phyloP scores from a whole-genome alignment of 2,329 filamentous ascomycete genomes.

The Neonectria faginata region DNA sequence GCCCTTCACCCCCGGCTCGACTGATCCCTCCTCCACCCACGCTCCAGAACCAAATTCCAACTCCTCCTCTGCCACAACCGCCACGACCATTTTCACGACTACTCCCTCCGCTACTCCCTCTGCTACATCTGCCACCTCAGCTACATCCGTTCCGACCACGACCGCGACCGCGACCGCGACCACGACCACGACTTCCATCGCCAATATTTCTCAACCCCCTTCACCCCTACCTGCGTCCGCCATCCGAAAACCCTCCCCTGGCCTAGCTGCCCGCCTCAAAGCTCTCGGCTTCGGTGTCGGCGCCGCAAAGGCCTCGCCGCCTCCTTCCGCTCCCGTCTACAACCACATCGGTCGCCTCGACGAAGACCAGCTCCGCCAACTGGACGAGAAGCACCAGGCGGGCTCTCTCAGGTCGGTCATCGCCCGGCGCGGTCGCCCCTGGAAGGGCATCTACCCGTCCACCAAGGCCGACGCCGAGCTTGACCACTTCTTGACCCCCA shows the following conservation, averaged over 20 bases:
- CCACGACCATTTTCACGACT: slow-evolving; percentile 31
- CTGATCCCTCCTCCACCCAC: slow-evolving; percentile 42
- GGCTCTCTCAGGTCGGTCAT: slow-evolving; percentile 63
- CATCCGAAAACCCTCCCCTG: slow-evolving; percentile 71
- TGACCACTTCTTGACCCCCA: slow-evolving; percentile 40
- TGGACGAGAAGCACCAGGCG: slow-evolving; percentile 75
- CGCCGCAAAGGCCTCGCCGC: slow-evolving; percentile 53
- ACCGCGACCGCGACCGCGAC: slow-evolving; percentile 35
- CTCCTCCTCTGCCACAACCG: slow-evolving; percentile 34
- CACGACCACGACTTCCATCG: slow-evolving; percentile 39
- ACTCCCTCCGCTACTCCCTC: slow-evolving; percentile 34
- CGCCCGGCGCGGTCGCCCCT: slow-evolving; percentile 76
- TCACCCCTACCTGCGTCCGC: slow-evolving; percentile 46
- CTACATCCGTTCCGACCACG: slow-evolving; percentile 35
- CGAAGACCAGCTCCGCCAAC: slow-evolving; percentile 75
- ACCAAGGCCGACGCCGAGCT: slow-evolving; percentile 43
- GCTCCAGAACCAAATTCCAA: slow-evolving; percentile 43
- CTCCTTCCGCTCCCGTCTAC: slow-evolving; percentile 43
- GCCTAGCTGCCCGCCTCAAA: slow-evolving; percentile 73
- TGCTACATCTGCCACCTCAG: slow-evolving; percentile 40
- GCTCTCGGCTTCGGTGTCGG: slow-evolving; percentile 73
- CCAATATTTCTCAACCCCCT: slow-evolving; percentile 40
- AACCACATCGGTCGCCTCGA: slow-evolving; percentile 75
- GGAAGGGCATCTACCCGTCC: slow-evolving; percentile 69
- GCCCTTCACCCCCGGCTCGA: slow-evolving; percentile 46